Evolutionary conservation across 805 yeast species (phyloP), one percentile per base, ranked within the genome.

Genomic region (Lachancea meyersii): DNA sequence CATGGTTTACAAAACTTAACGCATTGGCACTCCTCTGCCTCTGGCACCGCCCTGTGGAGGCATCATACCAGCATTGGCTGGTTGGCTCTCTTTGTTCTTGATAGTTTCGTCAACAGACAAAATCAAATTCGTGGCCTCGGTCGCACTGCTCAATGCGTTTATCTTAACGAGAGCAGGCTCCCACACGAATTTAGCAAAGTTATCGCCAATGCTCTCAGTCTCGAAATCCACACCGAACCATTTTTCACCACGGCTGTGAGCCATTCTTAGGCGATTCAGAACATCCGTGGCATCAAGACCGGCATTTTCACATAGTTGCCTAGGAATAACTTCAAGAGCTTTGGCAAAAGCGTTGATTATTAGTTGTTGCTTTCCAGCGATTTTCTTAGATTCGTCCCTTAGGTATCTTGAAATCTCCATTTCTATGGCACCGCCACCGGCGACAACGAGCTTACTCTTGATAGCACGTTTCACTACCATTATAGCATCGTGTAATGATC

Each of bases 361-460:
- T 48, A 93, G 71, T 69, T 93, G 99, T 67, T 91, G 96, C 65
- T 93, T 91, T 31, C 98, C 98, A 18, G 96, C 87, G 54, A 93
- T 85, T 16, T 86, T 76, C 58, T 82, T 81, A 19, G 97, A 80
- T 58, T 81, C 77, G 54, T 87, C 96, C 58, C 98, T 78, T 54
- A 93, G 73, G 62, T 84, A 79, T 62, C 79, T 86, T 30, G 97
- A 88, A 31, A 93, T 60, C 61, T 93, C 97, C 98, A 93, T 93
- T 67, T 93, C 98, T 50, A 88, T 83, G 27, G 99, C 99, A 50
- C 99, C 99, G 51, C 99, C 99, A 48, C 99, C 99, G 11, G 96
- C 97, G 45, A 93, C 98, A 52, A 93, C 80, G 22, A 77, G 70
- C 58, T 80, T 83, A 61, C 89, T 89, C 58, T 85, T 81, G 32